Evolutionary conservation across 73 alveolate species (phyloP), one percentile per base, ranked within the genome.

Genomic region (Blepharisma japonicum): DNA sequence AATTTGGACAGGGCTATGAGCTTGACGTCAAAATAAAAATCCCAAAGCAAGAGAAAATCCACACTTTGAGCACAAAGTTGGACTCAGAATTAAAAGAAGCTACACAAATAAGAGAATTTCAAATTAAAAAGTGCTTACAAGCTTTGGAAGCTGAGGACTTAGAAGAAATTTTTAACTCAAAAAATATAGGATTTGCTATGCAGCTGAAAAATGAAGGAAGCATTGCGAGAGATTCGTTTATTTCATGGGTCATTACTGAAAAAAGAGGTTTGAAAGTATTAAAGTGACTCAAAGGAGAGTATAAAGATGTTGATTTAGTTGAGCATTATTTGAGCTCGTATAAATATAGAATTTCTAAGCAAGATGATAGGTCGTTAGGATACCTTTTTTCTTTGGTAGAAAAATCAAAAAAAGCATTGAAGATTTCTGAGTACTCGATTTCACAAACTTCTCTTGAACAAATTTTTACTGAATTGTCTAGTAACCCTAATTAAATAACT

Each of bases 401-500:
- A 88, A 68, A 85, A 23, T 51, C 56, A n/a, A 91, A 91, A 89
- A 79, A 86, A 56, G 54, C 55, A 55, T 81, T 88, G 61, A 49
- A 70, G 27, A 82, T 91, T 18, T 79, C 89, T 7, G 87, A 91
- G 86, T 90, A 90, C 67, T 81, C 92, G 7, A 56, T 90, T 14
- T 83, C 84, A 14, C 86, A 83, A 83, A 89, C 96, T 7, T 81
- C 96, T 51, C 83, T 90, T 14, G 96, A 90, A 61, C 91, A 88
- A 71, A 90, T 90, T 48, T 90, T 90, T 77, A 90, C 88, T 79
- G 79, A 81, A 66, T 91, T 91, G 42, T 32, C 42, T 32, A 32
- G 42, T 32, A 32, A 32, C 42, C 42, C 42, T 32, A 32, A 32
- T 32, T 32, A 32, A n/a, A 32, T 32, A 32, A 32, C 3, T 32